Percentiles rank a stretch among this genome's conserved stretches.
These are phyloP conservation scores for Gossypium arboreum DNA, from an alignment of 345 rosid species.

Conservation along the genomic window DNA sequence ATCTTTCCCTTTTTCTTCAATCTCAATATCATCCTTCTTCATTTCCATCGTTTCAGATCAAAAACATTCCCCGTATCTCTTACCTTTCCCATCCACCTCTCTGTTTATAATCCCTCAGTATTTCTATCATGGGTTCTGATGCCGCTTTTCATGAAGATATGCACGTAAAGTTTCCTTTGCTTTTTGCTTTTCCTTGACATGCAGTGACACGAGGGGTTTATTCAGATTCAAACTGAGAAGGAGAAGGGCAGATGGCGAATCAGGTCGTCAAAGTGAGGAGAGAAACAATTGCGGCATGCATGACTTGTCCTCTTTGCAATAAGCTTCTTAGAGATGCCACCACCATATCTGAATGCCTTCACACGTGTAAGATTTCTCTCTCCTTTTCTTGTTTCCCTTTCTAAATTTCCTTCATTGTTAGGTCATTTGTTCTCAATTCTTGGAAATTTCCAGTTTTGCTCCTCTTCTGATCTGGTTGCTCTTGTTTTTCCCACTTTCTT, in stretches of 20 bases:
- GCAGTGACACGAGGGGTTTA: too few species aligned
- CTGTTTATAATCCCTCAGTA: not conserved
- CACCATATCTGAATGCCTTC: constrained; percentile 91
- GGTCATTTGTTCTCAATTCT: constrained; percentile 13
- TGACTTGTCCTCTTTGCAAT: constrained; percentile 80
- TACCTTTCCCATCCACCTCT: not conserved
- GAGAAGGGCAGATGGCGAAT: constrained; percentile 36
- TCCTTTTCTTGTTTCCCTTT: not conserved
- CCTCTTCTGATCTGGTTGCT: constrained; percentile 23
- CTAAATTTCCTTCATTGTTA: constrained; percentile 20
- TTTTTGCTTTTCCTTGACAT: too few species aligned
- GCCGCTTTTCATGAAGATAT: too few species aligned
- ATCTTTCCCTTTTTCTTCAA: not conserved
- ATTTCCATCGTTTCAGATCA: not conserved
- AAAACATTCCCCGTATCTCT: not conserved
- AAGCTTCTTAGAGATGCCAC: constrained; percentile 80
- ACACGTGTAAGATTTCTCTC: constrained; percentile 53
- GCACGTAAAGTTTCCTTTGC: too few species aligned
- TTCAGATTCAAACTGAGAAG: not conserved
- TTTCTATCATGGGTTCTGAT: not conserved
- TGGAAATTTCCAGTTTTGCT: constrained; percentile 8
- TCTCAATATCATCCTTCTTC: not conserved
- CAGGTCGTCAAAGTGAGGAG: constrained; percentile 64
- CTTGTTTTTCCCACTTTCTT: constrained; percentile 12
- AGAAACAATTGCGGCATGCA: constrained; percentile 63